Percentiles rank a stretch among this genome's conserved stretches.
Conservation (phyloP, 805 yeast genomes). For the Saccharomyces eubayanus region DNA sequence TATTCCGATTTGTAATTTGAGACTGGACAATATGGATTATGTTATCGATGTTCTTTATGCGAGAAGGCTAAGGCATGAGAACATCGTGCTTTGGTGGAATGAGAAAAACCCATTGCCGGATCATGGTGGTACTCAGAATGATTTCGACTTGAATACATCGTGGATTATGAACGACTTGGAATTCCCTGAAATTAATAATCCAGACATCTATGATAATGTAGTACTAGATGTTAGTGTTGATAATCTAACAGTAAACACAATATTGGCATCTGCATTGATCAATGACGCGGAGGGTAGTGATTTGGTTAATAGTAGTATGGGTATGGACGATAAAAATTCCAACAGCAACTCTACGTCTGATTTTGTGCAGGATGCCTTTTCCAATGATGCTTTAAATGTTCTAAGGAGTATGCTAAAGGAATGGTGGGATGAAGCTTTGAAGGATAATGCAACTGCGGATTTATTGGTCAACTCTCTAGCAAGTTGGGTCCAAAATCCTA, state of each 20-base stretch:
- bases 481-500: conserved; percentile 75
- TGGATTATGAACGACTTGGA: conserved; percentile 45
- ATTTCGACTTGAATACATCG: conserved; percentile 37
- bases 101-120: conserved; percentile 62
- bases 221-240: conserved; percentile 69
- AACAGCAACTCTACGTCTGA: conserved; percentile 17
- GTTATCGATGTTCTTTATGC: conserved; percentile 85
- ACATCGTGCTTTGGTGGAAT: conserved; percentile 91
- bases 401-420: conserved; percentile 67
- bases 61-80: conserved; percentile 53
- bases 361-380: conserved; percentile 77
- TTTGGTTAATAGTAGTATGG: conserved; percentile 42
- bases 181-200: conserved; percentile 63
- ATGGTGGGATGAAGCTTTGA: conserved; percentile 91
- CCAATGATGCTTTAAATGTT: conserved; percentile 61
- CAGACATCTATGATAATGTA: conserved; percentile 73
- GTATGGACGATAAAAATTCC: conserved; percentile 18
- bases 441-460: conserved; percentile 64
- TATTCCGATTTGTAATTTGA: conserved; percentile 80
- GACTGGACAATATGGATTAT: conserved; percentile 66
- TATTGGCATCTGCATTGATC: conserved; percentile 72
- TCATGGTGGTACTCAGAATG: conserved; percentile 73
- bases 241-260: conserved; percentile 77
- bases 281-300: conserved; percentile 86
- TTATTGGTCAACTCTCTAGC: conserved; percentile 72